A percentile compares a stretch with the other conserved stretches of the same genome.
These are phyloP conservation scores for Ceratocystis papillata DNA, from an alignment of 2,329 filamentous ascomycete genomes.

Conservation along the genomic window DNA sequence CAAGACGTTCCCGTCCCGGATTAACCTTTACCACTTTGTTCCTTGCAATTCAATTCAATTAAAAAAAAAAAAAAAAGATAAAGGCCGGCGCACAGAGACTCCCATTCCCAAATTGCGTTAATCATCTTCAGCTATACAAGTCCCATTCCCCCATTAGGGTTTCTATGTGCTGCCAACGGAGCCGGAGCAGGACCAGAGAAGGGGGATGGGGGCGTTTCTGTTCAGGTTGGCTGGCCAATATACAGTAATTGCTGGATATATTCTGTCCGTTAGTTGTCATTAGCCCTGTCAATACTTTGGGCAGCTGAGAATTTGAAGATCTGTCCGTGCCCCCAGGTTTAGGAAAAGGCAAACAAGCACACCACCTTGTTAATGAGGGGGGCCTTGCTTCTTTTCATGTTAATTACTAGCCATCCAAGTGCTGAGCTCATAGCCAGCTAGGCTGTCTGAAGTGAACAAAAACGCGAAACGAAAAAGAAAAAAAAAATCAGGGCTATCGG, in stretches of 20 bases:
- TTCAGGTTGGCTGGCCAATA: background rate
- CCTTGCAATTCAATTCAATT: background rate
- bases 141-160: background rate
- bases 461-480: background rate
- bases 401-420: no score
- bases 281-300: conserved; percentile 4
- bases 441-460: background rate
- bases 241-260: background rate
- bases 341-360: background rate
- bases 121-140: conserved; percentile 3
- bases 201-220: background rate
- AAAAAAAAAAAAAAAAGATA: background rate
- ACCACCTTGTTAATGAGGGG: no score
- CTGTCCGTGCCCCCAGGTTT: background rate
- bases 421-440: no score
- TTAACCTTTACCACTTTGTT: background rate
- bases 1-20: background rate
- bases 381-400: no score
- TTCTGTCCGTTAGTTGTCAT: conserved; percentile 6
- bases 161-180: background rate
- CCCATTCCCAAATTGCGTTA: background rate
- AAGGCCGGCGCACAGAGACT: background rate
- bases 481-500: background rate
- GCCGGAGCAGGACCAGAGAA: background rate
- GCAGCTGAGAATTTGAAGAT: background rate